Conservation (phyloP, 2,329 filamentous ascomycete species). For the Gaeumannomyces sp. region DNA sequence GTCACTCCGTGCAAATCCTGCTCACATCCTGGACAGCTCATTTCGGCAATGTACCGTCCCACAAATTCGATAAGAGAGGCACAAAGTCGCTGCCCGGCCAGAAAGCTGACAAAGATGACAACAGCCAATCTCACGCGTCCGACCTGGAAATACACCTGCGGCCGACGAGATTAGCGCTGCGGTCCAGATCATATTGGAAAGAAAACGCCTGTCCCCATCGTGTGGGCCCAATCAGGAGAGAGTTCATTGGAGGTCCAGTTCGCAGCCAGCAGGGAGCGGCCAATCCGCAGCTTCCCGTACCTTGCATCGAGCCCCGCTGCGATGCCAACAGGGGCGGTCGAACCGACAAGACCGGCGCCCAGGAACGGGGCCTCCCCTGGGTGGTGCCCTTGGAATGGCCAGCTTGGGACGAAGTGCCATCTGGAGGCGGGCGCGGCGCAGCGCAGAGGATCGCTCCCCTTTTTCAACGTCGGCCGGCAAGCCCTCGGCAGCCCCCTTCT, state of each 20-base stretch:
- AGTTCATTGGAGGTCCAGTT: background rate
- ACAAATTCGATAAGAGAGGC: background rate
- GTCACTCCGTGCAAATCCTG: background rate
- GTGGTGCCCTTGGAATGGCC: background rate
- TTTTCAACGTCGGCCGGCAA: background rate
- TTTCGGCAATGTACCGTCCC: conserved; percentile 6
- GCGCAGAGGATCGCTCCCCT: background rate
- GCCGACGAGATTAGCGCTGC: conserved; percentile 7
- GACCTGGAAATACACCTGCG: background rate
- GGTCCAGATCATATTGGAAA: background rate
- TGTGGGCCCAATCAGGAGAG: background rate
- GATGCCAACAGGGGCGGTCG: background rate
- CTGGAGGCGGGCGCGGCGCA: background rate
- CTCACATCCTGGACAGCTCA: background rate
- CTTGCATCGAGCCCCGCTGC: background rate
- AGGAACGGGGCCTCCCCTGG: background rate
- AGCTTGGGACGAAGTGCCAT: background rate
- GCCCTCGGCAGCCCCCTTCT: background rate
- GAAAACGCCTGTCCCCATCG: background rate
- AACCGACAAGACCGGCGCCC: background rate
- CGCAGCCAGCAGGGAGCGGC: background rate
- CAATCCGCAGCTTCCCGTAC: background rate
- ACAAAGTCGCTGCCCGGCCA: background rate
- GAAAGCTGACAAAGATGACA: background rate
- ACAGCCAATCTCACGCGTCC: background rate